Base-by-base conservation (phyloP, 306 rosid species). In the Citrullus amarus region DNA sequence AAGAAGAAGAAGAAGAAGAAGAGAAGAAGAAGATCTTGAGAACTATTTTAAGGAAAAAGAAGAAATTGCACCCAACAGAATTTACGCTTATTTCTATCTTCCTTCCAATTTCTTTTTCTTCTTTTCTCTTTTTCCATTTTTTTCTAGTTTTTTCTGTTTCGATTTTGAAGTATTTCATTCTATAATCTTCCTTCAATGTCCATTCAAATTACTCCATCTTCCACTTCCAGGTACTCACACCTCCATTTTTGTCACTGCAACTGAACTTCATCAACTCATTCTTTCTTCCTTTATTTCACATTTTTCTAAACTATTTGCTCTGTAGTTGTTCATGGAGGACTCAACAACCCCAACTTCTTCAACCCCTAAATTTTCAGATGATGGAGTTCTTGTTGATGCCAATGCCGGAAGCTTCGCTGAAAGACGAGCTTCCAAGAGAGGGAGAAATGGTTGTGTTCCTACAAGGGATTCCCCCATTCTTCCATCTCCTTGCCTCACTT, bases 351-450 rank as follows among this genome's bases (percentile, higher is more conserved):
- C 48, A 14, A 28, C 70, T 63, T 62, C 68, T n/a, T 54, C 78
- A 16, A 74, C 62, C 5, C 13, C 8, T 22, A 54, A 55, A 30
- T 57, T 55, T 12, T 51, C 43, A 10, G 81, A 36, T 4, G 51
- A 58, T 39, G 73, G 54, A 2, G 67, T 8, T 30, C n/a, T 28
- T 8, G 70, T 50, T 62, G 69, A 78, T 54, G 71, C 61, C 55
- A 63, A 34, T 54, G 79, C 75, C 5, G 69, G 53, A 30, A 77
- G 91, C 87, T 81, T 90, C 22, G 93, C 92, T 0, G 88, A 91
- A 80, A 88, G 93, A 75, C 86, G 93, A 80, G 86, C 88, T 0
- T 86, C 87, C 61, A 86, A 84, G 77, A 79, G 77, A 46, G 93
- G 56, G 6, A 69, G 75, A 63, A 63, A 18, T 78, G 57, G 5